These are phyloP conservation scores for Terfezia boudieri DNA, from an alignment of 495 filamentous ascomycete species.

Conservation along the genomic window DNA sequence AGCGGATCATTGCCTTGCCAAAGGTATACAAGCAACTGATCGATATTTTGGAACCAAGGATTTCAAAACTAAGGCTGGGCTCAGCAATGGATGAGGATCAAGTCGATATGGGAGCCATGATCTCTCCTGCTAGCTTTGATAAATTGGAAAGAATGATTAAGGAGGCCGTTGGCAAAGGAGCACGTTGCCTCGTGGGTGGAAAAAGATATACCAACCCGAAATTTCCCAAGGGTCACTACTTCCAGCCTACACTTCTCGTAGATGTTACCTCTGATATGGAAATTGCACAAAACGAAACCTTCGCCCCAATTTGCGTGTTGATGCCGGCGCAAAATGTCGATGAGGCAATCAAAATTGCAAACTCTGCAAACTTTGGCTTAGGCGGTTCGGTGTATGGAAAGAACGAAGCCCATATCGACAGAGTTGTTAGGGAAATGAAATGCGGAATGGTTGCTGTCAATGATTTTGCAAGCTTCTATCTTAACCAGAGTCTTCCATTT, in stretches of 20 bases:
- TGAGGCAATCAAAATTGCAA: conserved; percentile 47
- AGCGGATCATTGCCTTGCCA: conserved; percentile 68
- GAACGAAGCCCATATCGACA: conserved; percentile 27
- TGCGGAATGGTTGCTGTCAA: conserved; percentile 85
- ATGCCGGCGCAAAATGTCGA: conserved; percentile 42
- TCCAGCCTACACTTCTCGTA: conserved; percentile 66
- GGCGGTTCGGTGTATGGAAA: conserved; percentile 66
- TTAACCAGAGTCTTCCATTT: conserved; percentile 67
- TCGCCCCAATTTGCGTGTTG: conserved; percentile 70
- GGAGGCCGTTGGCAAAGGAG: conserved; percentile 56
- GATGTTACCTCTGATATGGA: conserved; percentile 58
- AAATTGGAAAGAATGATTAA: conserved; percentile 47
- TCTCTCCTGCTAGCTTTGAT: conserved; percentile 50
- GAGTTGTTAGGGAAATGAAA: conserved; percentile 43
- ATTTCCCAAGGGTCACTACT: conserved; percentile 66
- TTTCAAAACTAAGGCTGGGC: conserved; percentile 48
- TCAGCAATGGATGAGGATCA: conserved; percentile 36
- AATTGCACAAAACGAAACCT: conserved; percentile 81
- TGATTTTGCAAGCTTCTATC: conserved; percentile 82
- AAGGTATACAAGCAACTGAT: conserved; percentile 50
- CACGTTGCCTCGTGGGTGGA: conserved; percentile 65
- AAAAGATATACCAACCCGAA: conserved; percentile 42
- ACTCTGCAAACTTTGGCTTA: conserved; percentile 54
- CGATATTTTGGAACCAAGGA: conserved; percentile 42
- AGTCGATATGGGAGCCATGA: conserved; percentile 72